Base-by-base conservation (phyloP, 2,329 filamentous ascomycete species). In the Pseudogymnoascus sp. region DNA sequence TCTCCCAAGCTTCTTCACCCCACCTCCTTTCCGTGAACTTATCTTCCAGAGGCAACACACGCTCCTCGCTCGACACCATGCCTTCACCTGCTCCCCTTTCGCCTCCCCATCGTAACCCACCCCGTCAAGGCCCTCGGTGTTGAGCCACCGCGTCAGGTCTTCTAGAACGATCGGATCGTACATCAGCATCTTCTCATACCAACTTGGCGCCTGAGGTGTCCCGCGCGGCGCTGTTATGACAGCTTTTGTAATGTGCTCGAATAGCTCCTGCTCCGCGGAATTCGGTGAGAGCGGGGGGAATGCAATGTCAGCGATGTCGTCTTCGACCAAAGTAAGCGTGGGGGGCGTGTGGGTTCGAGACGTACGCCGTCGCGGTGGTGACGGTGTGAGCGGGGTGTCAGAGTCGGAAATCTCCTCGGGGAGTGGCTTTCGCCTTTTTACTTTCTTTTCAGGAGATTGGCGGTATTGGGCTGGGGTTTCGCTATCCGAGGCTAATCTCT, bases 141-240 rank as follows among this genome's bases (percentile, higher is more conserved):
- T 97, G 15, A 97, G 76, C 89, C 92, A 97, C 0, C 78, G 76
- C 0, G 93, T 83, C 13, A 99, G 78, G 68, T 97, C 92, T 75
- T 97, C 93, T 0, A 97, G 76, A 1, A 95, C 82, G 47, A 99
- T 88, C 0, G 93, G 91, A 70, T 97, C 93, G 73, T 96, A 97
- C 73, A 97, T 84, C 5, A 97, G 79, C 57, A 99, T 97, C 76
- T 92, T 96, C 75, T 97, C 91, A 69, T 96, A 82, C 90, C 93
- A 97, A 1, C 85, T 91, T 13, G 85, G 85, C 2, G 80, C 73
- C 6, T 67, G 67, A 0, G 80, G 76, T 3, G 69, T 78, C 0
- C 82, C 79, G 11, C 78, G 78, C 2, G 84, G 79, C 3, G 80
- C 78, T 0, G 77, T 76, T 8, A 71, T 81, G 9, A 88, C 76